Percentiles rank a stretch among this genome's conserved stretches.
Evolutionary conservation across 2,329 filamentous ascomycete genomes (phyloP).

Genomic region (Ophiostoma ulmi): DNA sequence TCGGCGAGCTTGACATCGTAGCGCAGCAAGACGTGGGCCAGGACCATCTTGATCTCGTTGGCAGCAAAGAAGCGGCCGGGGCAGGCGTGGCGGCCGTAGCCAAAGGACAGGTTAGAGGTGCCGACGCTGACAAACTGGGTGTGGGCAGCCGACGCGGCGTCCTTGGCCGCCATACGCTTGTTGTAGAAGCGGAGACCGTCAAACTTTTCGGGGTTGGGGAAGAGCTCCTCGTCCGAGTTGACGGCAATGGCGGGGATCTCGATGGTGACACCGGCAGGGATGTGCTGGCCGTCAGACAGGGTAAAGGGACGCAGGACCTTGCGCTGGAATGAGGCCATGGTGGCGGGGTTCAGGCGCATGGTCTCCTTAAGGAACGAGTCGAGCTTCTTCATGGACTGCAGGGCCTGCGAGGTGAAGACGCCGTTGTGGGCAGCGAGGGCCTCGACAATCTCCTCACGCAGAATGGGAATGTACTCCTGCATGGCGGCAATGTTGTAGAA

Average conservation of each 20-base stretch:
- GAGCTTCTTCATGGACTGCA: constrained; percentile 35
- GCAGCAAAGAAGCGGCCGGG: constrained; percentile 38
- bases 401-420: constrained; percentile 30
- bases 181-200: constrained; percentile 40
- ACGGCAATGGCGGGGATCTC: constrained; percentile 39
- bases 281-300: constrained; percentile 50
- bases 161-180: constrained; percentile 30
- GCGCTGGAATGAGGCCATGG: constrained; percentile 42
- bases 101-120: constrained; percentile 36
- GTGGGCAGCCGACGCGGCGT: constrained; percentile 26
- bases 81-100: constrained; percentile 37
- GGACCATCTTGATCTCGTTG: constrained; percentile 38
- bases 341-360: constrained; percentile 29
- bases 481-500: constrained; percentile 49
- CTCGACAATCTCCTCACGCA: constrained; percentile 45
- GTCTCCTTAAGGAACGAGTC: constrained; percentile 35
- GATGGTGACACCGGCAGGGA: constrained; percentile 42
- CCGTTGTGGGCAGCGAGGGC: constrained; percentile 29
- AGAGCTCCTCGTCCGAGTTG: constrained; percentile 37
- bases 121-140: constrained; percentile 41
- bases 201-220: constrained; percentile 37
- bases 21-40: constrained; percentile 31
- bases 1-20: constrained; percentile 33
- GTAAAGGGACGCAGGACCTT: constrained; percentile 43
- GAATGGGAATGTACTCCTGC: constrained; percentile 46